Percentiles rank a stretch among this genome's conserved stretches.
These are phyloP conservation scores for Solanum etuberosum DNA, from an alignment of 257 asterid genomes.

Conservation along the genomic window DNA sequence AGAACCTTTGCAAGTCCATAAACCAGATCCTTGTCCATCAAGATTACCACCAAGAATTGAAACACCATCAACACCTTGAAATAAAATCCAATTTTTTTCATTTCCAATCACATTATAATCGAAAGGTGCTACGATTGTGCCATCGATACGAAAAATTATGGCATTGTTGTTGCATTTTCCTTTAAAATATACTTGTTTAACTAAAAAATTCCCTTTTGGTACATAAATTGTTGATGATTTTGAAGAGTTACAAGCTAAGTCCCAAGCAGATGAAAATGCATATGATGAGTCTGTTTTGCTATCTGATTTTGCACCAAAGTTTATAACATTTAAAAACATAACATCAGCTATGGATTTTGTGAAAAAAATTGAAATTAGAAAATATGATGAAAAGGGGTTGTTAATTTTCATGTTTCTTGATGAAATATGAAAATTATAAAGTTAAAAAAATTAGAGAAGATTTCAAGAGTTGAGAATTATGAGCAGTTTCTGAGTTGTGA, in stretches of 20 bases:
- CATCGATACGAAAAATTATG: not conserved
- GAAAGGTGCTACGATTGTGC: not conserved
- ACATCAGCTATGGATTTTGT: not conserved
- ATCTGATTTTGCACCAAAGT: not conserved
- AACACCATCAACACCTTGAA: not conserved
- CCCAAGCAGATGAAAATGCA: not conserved
- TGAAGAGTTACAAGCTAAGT: not conserved
- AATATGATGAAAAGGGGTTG: not conserved
- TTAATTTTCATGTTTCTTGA: not conserved
- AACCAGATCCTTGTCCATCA: not conserved
- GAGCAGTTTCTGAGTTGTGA: not conserved
- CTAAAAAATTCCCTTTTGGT: not conserved
- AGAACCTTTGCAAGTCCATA: not conserved
- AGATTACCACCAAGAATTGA: not conserved
- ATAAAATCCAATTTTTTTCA: not conserved
- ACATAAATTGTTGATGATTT: not conserved
- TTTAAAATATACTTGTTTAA: not conserved
- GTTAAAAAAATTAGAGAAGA: not conserved
- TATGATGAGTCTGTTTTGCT: not conserved
- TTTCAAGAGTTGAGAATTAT: too few species aligned
- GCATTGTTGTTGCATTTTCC: not conserved
- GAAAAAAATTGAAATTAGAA: not conserved
- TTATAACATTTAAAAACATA: not conserved
- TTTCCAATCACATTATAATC: not conserved
- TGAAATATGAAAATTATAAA: not conserved